These are phyloP conservation scores for Tetrahymena borealis DNA, from an alignment of 73 alveolate genomes.

Conservation along the genomic window DNA sequence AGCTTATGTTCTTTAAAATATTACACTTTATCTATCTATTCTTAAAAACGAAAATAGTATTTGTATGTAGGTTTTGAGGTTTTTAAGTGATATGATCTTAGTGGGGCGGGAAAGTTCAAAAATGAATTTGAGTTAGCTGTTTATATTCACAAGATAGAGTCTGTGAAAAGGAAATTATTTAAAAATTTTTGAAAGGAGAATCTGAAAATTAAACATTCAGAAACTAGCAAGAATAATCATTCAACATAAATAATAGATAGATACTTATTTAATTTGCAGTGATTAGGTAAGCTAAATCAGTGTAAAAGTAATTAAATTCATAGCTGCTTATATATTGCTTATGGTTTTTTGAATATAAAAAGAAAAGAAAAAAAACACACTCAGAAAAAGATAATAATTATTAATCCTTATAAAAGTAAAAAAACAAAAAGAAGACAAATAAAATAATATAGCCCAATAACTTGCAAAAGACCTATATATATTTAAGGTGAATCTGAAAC, in stretches of 20 bases:
- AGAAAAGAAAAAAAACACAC: background rate
- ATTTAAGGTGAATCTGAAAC: no score
- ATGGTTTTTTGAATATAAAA: background rate
- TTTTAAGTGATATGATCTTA: no score
- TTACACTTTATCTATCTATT: no score
- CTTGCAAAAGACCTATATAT: no score
- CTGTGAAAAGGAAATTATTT: background rate
- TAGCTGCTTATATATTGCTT: background rate
- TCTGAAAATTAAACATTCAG: background rate
- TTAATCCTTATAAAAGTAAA: background rate
- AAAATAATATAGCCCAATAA: background rate
- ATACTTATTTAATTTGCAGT: background rate
- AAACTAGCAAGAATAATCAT: background rate
- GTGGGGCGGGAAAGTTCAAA: conserved; percentile 6
- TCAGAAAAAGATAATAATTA: background rate
- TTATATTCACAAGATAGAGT: background rate
- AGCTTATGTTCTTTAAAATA: no score
- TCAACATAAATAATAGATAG: background rate
- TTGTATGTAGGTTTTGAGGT: no score
- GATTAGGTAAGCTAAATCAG: background rate
- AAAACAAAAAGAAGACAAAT: background rate
- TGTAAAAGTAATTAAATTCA: background rate
- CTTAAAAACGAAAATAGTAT: no score
- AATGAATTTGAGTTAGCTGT: conserved; percentile 1
- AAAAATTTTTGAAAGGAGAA: background rate